Conservation (phyloP, 2,329 filamentous ascomycete species). For the Aspergillus alliaceus region DNA sequence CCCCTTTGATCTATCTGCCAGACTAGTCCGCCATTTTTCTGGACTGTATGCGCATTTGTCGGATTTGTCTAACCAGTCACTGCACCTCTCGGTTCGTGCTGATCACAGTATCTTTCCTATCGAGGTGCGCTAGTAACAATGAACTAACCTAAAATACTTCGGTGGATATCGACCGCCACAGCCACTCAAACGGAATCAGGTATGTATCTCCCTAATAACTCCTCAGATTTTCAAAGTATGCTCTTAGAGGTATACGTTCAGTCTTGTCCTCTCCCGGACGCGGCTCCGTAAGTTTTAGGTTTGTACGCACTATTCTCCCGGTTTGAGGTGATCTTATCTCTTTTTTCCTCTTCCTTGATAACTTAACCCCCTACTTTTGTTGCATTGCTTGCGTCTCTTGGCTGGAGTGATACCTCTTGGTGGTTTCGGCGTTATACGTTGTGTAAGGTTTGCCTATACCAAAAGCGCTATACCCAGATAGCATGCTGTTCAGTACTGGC, state of each 20-base stretch:
- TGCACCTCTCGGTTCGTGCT: neutral
- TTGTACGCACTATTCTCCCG: conserved; percentile 15
- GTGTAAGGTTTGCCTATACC: conserved; percentile 1
- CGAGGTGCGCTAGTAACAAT: neutral
- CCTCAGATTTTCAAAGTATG: conserved; percentile 3
- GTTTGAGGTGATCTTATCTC: neutral
- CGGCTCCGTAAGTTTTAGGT: conserved; percentile 18
- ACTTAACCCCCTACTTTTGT: neutral
- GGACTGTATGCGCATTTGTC: neutral
- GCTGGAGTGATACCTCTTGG: conserved; percentile 17
- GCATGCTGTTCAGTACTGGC: conserved; percentile 4
- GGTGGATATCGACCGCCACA: neutral
- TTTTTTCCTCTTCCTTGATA: neutral
- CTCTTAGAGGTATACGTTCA: conserved; percentile 4
- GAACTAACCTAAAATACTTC: neutral
- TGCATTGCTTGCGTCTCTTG: neutral
- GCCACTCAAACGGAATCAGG: conserved; percentile 7
- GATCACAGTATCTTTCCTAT: neutral
- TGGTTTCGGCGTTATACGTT: conserved; percentile 4
- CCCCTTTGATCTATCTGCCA: conserved; percentile 1
- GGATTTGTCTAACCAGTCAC: neutral
- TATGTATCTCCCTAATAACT: conserved; percentile 16
- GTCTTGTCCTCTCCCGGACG: neutral
- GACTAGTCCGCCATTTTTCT: neutral
- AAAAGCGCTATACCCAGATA: conserved; percentile 4